These are phyloP conservation scores for Aspergillus sojae DNA, from an alignment of 2,329 filamentous ascomycete genomes.

Conservation along the genomic window DNA sequence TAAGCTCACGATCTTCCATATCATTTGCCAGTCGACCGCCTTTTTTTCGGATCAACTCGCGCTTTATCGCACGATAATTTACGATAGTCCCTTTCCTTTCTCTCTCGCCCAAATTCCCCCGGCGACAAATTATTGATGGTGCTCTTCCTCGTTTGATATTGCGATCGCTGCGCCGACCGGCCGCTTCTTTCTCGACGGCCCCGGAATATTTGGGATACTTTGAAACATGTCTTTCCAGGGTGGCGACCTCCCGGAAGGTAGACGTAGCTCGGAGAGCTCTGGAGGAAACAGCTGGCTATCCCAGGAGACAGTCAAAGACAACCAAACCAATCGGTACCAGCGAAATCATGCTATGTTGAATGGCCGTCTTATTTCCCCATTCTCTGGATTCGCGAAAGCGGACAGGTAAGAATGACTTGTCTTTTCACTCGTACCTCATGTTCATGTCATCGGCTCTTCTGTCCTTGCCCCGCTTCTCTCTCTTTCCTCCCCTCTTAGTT, in stretches of 20 bases:
- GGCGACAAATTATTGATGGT: constrained; percentile 29
- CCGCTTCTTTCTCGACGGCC: constrained; percentile 26
- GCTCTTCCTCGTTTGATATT: constrained; percentile 4
- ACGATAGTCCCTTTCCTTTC: neutral
- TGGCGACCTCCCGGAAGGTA: constrained; percentile 34
- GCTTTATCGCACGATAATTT: constrained; percentile 1
- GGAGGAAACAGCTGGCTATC: constrained; percentile 42
- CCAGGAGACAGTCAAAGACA: constrained; percentile 43
- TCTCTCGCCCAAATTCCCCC: neutral
- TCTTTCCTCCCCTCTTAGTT: neutral
- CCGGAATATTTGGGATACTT: constrained; percentile 19
- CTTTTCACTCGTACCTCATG: neutral
- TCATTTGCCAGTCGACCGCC: neutral
- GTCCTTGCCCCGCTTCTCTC: neutral
- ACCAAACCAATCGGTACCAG: constrained; percentile 23
- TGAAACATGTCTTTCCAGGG: constrained; percentile 38
- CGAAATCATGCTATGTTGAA: constrained; percentile 26
- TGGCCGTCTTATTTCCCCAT: constrained; percentile 31
- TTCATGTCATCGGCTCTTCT: neutral
- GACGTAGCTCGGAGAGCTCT: constrained; percentile 46
- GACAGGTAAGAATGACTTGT: constrained; percentile 34
- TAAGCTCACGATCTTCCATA: neutral
- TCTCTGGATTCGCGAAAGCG: constrained; percentile 28
- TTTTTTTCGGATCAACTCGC: neutral
- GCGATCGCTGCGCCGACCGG: constrained; percentile 19